A percentile compares a stretch with the other conserved stretches of the same genome.
Evolutionary conservation across 2,329 filamentous ascomycete species (phyloP).

Genomic region (Penicillium sp.): DNA sequence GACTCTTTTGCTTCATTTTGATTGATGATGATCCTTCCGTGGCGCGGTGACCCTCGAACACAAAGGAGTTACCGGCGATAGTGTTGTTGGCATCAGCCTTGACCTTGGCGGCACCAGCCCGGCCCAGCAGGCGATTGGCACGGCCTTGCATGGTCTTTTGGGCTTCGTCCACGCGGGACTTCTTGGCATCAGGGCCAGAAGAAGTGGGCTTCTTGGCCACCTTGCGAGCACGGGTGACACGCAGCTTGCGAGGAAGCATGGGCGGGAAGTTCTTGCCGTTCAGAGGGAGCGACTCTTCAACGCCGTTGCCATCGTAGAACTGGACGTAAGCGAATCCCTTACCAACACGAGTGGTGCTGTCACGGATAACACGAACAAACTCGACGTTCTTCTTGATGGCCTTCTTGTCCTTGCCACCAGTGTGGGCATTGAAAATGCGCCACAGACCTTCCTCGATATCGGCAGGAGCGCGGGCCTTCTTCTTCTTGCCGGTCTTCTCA

Average conservation of each 20-base stretch:
- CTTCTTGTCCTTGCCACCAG: conserved; percentile 30
- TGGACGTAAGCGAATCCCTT: conserved; percentile 99
- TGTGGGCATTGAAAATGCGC: conserved; percentile 44
- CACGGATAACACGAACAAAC: conserved; percentile 87
- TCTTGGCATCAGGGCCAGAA: conserved; percentile 15
- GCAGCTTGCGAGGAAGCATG: conserved; percentile 83
- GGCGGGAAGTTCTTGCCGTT: conserved; percentile 92
- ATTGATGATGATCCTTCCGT: conserved; percentile 32
- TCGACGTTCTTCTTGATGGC: conserved; percentile 75
- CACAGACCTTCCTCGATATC: conserved; percentile 83
- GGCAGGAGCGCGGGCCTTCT: conserved; percentile 73
- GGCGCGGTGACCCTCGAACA: conserved; percentile 50
- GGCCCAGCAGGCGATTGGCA: conserved; percentile 40
- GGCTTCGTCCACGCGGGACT: conserved; percentile 27
- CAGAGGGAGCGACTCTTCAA: conserved; percentile 86
- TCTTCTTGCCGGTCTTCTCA: conserved; percentile 62
- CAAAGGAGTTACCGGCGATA: conserved; percentile 36
- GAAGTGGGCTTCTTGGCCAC: conserved; percentile 48
- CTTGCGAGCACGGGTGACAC: conserved; percentile 83
- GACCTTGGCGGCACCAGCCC: conserved; percentile 40
- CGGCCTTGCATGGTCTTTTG: conserved; percentile 42
- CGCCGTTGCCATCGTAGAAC: conserved; percentile 83
- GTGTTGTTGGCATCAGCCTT: conserved; percentile 29
- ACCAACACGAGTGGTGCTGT: conserved; percentile 85
- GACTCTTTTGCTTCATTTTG: conserved; percentile 41